These are phyloP conservation scores for Vicia villosa DNA, from an alignment of 306 rosid species.

Conservation along the genomic window DNA sequence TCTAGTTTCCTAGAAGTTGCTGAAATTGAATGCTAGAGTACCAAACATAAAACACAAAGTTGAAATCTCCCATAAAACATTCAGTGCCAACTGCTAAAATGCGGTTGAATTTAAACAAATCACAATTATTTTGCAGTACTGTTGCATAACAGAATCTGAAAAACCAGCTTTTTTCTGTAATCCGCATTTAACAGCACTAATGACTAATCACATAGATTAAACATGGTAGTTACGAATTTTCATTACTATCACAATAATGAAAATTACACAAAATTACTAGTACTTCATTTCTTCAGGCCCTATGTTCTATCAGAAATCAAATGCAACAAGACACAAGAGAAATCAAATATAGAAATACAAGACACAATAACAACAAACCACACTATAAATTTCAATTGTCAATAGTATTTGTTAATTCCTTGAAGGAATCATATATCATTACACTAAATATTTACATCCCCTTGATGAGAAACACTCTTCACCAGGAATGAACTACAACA, in stretches of 20 bases:
- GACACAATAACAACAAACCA: slow-evolving; percentile 9
- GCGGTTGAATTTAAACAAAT: not conserved
- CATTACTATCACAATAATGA: not conserved
- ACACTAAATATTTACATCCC: slow-evolving; percentile 45
- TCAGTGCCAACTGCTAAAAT: not conserved
- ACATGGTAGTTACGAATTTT: not conserved
- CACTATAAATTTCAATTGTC: slow-evolving; percentile 4
- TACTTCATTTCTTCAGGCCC: not conserved
- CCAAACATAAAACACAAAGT: not conserved
- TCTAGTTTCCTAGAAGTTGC: not conserved
- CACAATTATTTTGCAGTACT: too few species aligned
- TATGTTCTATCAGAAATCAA: slow-evolving; percentile 8
- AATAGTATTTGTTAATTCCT: slow-evolving; percentile 29
- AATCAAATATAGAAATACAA: too few species aligned
- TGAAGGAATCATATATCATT: not conserved
- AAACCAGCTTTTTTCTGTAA: too few species aligned
- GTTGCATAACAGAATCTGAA: not conserved
- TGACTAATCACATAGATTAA: too few species aligned
- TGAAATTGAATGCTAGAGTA: not conserved
- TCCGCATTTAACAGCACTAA: not conserved
- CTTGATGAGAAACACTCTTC: slow-evolving; percentile 34
- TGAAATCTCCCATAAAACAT: not conserved
- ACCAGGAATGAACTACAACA: slow-evolving; percentile 30
- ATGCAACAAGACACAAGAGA: too few species aligned
- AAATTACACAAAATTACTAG: too few species aligned